These are phyloP conservation scores for Dispira parvispora DNA, from an alignment of 192 early-diverging fungal genomes.

Conservation along the genomic window DNA sequence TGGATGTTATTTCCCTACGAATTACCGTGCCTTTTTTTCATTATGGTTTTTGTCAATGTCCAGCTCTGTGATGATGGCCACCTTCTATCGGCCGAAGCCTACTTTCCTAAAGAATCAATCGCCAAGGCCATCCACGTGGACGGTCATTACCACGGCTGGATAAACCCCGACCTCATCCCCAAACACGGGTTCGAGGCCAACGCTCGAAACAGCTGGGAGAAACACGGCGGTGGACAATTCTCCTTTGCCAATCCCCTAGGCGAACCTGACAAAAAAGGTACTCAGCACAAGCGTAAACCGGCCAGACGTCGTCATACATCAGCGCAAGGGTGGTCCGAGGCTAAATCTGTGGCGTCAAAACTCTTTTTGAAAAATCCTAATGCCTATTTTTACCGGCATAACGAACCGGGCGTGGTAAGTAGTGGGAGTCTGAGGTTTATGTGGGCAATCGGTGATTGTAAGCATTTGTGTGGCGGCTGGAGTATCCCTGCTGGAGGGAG, in stretches of 20 bases:
- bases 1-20: not conserved
- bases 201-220: slow-evolving; percentile 52
- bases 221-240: slow-evolving; percentile 55
- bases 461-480: no score
- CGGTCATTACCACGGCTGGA: slow-evolving; percentile 50
- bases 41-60: not conserved
- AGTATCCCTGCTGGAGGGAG: no score
- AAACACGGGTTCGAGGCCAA: slow-evolving; percentile 38
- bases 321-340: slow-evolving; percentile 23
- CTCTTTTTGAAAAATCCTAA: slow-evolving; percentile 61
- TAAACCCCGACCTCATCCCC: slow-evolving; percentile 33
- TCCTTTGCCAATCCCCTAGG: slow-evolving; percentile 47
- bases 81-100: slow-evolving; percentile 33
- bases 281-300: not conserved
- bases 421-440: no score
- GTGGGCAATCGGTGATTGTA: no score
- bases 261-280: slow-evolving; percentile 20
- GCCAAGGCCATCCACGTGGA: slow-evolving; percentile 34
- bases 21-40: not conserved
- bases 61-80: slow-evolving; percentile 21
- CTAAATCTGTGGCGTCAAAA: slow-evolving; percentile 35
- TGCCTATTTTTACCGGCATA: slow-evolving; percentile 60
- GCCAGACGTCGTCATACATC: slow-evolving; percentile 10
- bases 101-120: slow-evolving; percentile 29
- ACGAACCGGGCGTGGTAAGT: slow-evolving; percentile 46